phyloP scores from a whole-genome alignment of 192 early-diverging fungal genomes.

The Chytriomyces confervae region DNA sequence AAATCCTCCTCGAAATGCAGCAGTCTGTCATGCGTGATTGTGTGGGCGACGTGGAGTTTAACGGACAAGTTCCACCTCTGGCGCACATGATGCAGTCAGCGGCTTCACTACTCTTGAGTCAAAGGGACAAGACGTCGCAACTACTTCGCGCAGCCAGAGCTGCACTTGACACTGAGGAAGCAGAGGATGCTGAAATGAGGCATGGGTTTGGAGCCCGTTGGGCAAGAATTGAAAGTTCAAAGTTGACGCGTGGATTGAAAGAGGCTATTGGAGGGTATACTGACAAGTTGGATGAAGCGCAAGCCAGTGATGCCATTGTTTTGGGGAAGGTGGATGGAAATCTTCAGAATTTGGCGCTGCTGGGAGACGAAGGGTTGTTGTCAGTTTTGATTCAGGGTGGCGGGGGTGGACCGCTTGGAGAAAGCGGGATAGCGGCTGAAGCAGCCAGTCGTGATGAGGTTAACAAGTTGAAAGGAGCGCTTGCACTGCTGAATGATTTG shows the following conservation, averaged over 20 bases:
- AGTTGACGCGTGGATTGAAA: conserved; percentile 11
- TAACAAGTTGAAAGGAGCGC: conserved; percentile 13
- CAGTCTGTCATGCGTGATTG: background rate
- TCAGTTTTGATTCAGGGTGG: background rate
- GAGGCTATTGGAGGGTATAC: conserved; percentile 1
- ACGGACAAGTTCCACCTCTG: background rate
- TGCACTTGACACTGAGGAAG: conserved; percentile 7
- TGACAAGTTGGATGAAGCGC: conserved; percentile 20
- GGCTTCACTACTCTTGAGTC: background rate
- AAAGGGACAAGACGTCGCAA: background rate
- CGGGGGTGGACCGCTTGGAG: background rate
- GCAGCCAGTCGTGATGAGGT: background rate
- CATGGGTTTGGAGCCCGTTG: conserved; percentile 1
- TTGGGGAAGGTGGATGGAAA: conserved; percentile 9
- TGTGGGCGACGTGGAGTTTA: background rate
- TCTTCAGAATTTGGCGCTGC: background rate
- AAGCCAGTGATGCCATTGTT: conserved; percentile 9
- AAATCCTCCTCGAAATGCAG: conserved; percentile 2
- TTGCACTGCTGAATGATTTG: conserved; percentile 27
- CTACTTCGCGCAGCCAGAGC: background rate
- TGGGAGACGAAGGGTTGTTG: conserved; percentile 8
- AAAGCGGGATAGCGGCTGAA: background rate
- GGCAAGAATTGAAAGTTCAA: background rate
- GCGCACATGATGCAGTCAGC: background rate
- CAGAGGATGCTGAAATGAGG: conserved; percentile 6